Evolutionary conservation across 768 basidiomycete species (phyloP).

Genomic region (Pleurotus tuber-regium): DNA sequence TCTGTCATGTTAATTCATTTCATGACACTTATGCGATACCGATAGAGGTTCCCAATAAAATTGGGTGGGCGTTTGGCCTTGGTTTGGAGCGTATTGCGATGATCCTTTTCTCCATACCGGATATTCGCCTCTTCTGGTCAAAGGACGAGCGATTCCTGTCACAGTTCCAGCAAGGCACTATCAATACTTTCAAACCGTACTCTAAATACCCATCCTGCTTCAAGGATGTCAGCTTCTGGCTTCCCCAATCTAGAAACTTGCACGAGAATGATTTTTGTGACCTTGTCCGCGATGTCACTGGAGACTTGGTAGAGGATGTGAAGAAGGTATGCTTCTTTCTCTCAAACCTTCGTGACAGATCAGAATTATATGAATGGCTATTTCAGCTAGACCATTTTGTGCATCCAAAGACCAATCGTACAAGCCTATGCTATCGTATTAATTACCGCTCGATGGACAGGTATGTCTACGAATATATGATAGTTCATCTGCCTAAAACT

Average conservation of each 20-base stretch:
- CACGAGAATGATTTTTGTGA: conserved; percentile 99
- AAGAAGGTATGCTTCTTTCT: conserved; percentile 56
- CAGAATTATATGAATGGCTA: background rate
- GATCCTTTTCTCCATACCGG: conserved; percentile 95
- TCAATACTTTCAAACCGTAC: conserved; percentile 85
- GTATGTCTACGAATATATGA: conserved; percentile 32
- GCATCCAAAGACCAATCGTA: conserved; percentile 82
- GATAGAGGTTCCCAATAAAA: conserved; percentile 73
- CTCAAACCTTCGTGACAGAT: background rate
- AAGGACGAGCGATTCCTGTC: conserved; percentile 80
- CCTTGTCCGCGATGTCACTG: conserved; percentile 87
- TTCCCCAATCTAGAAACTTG: conserved; percentile 49
- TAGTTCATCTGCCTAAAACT: conserved; percentile 6
- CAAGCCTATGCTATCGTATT: conserved; percentile 84
- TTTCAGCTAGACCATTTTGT: conserved; percentile 84
- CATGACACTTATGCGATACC: conserved; percentile 12
- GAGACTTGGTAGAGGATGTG: conserved; percentile 91
- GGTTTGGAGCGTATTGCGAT: conserved; percentile 97
- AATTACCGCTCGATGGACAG: conserved; percentile 98
- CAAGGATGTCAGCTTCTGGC: conserved; percentile 97
- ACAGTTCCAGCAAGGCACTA: conserved; percentile 78
- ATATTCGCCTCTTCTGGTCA: conserved; percentile 98
- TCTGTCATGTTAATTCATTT: conserved; percentile 20
- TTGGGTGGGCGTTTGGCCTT: conserved; percentile 98
- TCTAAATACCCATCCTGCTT: conserved; percentile 91